Percentiles rank a stretch among this genome's conserved stretches.
These are phyloP conservation scores for Aspergillus japonicus DNA, from an alignment of 2,329 filamentous ascomycete species.

Conservation along the genomic window DNA sequence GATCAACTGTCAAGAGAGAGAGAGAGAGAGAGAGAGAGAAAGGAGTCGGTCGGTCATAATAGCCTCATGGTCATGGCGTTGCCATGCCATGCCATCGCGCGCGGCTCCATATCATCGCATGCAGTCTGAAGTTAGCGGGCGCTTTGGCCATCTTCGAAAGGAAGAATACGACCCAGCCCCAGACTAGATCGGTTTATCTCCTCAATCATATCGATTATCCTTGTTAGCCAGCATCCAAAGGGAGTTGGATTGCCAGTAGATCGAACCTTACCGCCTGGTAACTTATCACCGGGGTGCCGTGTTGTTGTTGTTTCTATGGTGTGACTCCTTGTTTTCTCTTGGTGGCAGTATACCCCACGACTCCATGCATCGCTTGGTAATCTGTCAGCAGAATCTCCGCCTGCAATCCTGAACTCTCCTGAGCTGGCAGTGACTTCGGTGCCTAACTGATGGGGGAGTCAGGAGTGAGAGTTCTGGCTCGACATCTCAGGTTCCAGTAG, in stretches of 20 bases:
- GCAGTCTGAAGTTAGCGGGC: not conserved
- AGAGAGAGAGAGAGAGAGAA: not conserved
- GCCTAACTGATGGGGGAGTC: no score
- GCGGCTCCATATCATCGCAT: not conserved
- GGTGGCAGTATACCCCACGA: not conserved
- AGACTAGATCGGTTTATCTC: not conserved
- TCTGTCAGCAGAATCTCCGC: not conserved
- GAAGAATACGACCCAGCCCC: not conserved
- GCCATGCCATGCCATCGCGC: not conserved
- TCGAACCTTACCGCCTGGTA: not conserved
- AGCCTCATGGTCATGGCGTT: slow-evolving; percentile 2
- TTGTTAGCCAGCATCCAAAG: not conserved
- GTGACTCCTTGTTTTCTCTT: not conserved
- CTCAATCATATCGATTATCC: not conserved
- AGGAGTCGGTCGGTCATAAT: not conserved
- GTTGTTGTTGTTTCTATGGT: not conserved
- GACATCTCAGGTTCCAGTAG: no score
- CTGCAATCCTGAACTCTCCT: not conserved
- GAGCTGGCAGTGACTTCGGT: no score
- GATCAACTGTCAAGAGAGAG: not conserved
- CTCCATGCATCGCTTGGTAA: not conserved
- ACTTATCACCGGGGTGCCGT: not conserved
- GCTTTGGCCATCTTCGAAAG: not conserved
- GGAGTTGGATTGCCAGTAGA: not conserved
- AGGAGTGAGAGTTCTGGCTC: no score